Evolutionary conservation across 306 rosid genomes (phyloP), one percentile per base, ranked within the genome.

Genomic region (Quillaja saponaria): DNA sequence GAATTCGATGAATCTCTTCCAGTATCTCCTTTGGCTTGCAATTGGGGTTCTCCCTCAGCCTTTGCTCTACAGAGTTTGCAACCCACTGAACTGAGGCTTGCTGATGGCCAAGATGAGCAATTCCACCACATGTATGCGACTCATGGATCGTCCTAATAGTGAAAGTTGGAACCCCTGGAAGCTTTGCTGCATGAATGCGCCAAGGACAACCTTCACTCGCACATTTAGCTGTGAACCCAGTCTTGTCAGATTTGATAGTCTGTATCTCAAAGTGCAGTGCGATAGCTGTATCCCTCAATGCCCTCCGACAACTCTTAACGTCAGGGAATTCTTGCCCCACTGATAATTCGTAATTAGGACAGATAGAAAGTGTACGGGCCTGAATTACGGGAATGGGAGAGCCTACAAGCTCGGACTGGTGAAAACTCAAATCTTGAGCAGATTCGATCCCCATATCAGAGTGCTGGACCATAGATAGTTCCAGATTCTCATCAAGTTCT

Each of bases 31-130:
- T 88, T 46, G 96, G 94, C 81, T 85, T 88, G 80, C 72, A 88
- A 74, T 83, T 81, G 18, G 96, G 96, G 56, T 88, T 85, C 79
- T 88, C 96, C 68, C 41, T 83, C 50, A 88, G 81, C 63, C 85
- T 85, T 65, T 79, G 82, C 79, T 85, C 96, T 74, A 88, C 96
- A 66, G 96, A 85, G 60, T 45, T 81, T 34, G 96, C 96, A 70
- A 88, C 96, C 96, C 96, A 88, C 61, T 88, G 94, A 77, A 88
- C 96, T 4, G 94, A 85, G 64, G 96, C 96, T 72, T 88, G 96
- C 74, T 88, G 96, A 69, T 88, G 96, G 34, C 96, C 96, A 63
- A 88, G 96, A 77, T 88, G 96, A 19, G 80, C 17, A 55, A 88
- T 83, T 44, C 96, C 96, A 58, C 96, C 96, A 62, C 96, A 88